Base-by-base conservation (phyloP, 1,139 yeast species). In the Debaryomyces singareniensis region DNA sequence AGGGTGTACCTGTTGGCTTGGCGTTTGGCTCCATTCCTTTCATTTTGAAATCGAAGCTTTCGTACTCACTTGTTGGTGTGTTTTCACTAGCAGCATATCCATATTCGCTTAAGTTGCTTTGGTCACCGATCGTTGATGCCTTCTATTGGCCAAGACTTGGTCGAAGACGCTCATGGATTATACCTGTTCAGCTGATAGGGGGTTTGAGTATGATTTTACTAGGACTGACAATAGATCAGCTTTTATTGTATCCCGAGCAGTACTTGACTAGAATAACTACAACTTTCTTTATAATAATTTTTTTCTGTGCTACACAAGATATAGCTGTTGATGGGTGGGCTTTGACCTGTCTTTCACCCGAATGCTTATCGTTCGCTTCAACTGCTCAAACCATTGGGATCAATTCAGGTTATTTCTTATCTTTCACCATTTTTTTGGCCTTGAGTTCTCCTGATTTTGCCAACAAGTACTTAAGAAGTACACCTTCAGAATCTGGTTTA, bases 291-390 rank as follows among this genome's bases (percentile, higher is more conserved):
- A 40, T 76, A 13, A 60, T 93, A 35, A 91, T 91, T 26, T 75
- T 91, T 36, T 66, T 91, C 36, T 89, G 96, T 59, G 97, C 98
- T 3, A 91, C 99, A 0, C 98, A 91, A 54, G 99, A 91, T 52
- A 91, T 91, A 33, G 97, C 98, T 1, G 98, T 91, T 11, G 99
- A 91, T 57, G 98, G 98, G 5, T 91, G 98, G 98, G 97, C 97
- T 0, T 61, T 91, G 48, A 91, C 96, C 1, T 75, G 91, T 30
- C 63, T 91, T 32, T 77, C 89, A 12, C 78, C 78, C 15, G 76
- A 75, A 25, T 83, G 94, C 13, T 63, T 91, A 35, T 79, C 94
- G n/a, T 91, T 76, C 58, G 98, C 98, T 0, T 84, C 95, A 4
- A 91, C 98, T 0, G 98, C 98, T 0, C 99, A 91, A 54, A 93